Evolutionary conservation across 1,284 basidiomycete genomes (phyloP).

Genomic region (Albatrellus sp.): DNA sequence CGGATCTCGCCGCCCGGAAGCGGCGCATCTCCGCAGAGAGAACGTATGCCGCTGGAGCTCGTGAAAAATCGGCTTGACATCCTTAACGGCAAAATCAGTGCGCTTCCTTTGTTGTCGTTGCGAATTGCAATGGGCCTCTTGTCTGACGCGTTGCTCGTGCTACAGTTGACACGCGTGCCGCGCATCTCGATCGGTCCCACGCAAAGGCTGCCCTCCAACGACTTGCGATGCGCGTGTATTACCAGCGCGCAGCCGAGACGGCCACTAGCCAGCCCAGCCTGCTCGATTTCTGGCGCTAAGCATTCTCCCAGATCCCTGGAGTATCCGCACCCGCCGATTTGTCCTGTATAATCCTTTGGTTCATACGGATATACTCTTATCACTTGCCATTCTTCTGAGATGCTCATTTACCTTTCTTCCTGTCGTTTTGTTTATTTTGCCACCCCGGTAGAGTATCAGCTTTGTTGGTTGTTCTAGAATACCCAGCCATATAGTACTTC

Average conservation of each 20-base stretch:
- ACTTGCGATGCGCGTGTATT: constrained; percentile 47
- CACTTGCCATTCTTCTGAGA: no score
- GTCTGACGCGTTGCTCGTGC: not conserved
- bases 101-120: constrained; percentile 12
- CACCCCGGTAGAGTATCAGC: not conserved
- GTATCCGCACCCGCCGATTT: no score
- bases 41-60: constrained; percentile 28
- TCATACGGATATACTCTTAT: no score
- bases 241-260: constrained; percentile 32
- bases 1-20: constrained; percentile 8
- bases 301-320: no score
- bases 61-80: constrained; percentile 33
- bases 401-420: no score
- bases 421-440: no score
- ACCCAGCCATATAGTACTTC: not conserved
- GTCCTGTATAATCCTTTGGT: no score
- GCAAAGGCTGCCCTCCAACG: constrained; percentile 54
- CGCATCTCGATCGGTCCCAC: constrained; percentile 59
- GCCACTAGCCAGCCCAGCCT: constrained; percentile 15
- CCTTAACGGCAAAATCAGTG: constrained; percentile 53
- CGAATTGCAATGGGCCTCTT: not conserved
- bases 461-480: not conserved
- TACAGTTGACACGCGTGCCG: constrained; percentile 56
- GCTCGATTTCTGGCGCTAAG: not conserved
- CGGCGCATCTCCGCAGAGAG: constrained; percentile 13